These are phyloP conservation scores for Rhizopogon salebrosus DNA, from an alignment of 768 basidiomycete species.

Conservation along the genomic window DNA sequence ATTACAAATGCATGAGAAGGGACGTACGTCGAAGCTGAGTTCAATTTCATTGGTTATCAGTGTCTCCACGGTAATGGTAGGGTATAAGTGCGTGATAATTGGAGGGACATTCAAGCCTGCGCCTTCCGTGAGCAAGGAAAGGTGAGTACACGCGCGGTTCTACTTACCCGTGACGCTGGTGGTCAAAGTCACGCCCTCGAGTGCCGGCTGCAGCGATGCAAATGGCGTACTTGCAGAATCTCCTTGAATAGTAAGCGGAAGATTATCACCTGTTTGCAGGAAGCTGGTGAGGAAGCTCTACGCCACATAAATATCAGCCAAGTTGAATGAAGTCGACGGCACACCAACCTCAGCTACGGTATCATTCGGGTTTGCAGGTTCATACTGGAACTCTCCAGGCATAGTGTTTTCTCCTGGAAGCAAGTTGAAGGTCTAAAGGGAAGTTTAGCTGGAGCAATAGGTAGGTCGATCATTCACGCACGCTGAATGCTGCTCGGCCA, in stretches of 20 bases:
- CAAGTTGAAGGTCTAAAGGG: slow-evolving; percentile 46
- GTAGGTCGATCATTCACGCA: slow-evolving; percentile 24
- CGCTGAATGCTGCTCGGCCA: slow-evolving; percentile 54
- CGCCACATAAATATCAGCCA: not conserved
- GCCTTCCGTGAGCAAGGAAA: not conserved
- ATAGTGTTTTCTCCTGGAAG: slow-evolving; percentile 52
- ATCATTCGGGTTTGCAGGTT: slow-evolving; percentile 59
- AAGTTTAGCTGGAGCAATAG: not conserved
- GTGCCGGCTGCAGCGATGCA: slow-evolving; percentile 48
- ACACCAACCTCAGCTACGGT: slow-evolving; percentile 47
- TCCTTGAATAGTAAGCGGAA: slow-evolving; percentile 55
- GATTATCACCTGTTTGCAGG: slow-evolving; percentile 42
- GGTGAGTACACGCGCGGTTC: not conserved
- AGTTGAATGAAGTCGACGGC: not conserved
- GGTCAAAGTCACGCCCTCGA: slow-evolving; percentile 46
- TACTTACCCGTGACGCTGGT: slow-evolving; percentile 44
- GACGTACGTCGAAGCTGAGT: slow-evolving; percentile 53
- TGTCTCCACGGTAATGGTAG: slow-evolving; percentile 45
- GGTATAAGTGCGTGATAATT: slow-evolving; percentile 53
- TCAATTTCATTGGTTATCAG: slow-evolving; percentile 46
- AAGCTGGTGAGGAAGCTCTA: slow-evolving; percentile 56
- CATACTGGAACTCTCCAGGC: slow-evolving; percentile 61
- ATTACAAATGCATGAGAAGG: slow-evolving; percentile 1
- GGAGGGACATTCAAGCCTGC: slow-evolving; percentile 45
- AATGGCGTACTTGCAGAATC: slow-evolving; percentile 59